These are phyloP conservation scores for Musa beccarii DNA, from an alignment of 176 grass and related monocot genomes.

Conservation along the genomic window DNA sequence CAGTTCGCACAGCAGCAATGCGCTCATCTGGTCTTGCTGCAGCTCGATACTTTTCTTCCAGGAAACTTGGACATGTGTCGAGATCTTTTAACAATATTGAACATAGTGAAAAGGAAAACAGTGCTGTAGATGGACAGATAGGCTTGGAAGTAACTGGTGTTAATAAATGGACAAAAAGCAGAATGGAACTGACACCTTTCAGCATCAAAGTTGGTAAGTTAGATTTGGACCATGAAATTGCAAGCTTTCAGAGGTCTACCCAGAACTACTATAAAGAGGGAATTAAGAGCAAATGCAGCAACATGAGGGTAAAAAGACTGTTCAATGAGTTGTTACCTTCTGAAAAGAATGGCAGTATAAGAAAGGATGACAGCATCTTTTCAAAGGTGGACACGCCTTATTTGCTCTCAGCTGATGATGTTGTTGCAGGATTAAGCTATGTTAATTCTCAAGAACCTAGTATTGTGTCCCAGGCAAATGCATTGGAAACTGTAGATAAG, in stretches of 20 bases:
- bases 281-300: conserved; percentile 8
- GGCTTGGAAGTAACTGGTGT: not conserved
- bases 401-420: conserved; percentile 2
- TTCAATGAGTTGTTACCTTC: conserved; percentile 14
- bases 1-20: conserved; percentile 16
- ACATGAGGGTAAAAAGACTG: conserved; percentile 13
- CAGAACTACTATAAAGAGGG: not conserved
- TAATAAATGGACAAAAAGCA: not conserved
- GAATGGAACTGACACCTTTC: not conserved
- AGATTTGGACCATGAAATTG: not conserved
- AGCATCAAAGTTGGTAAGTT: not conserved
- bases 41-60: conserved; percentile 1
- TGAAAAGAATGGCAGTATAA: conserved; percentile 1
- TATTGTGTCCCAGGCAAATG: conserved; percentile 42
- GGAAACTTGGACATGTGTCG: not conserved
- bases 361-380: not conserved
- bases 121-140: not conserved
- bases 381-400: not conserved
- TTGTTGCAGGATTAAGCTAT: conserved; percentile 40
- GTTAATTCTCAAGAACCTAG: conserved; percentile 54
- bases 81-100: not conserved
- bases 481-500: conserved; percentile 46
- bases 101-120: not conserved
- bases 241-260: not conserved
- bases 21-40: conserved; percentile 23